Conservation (phyloP, 2,329 filamentous ascomycete species). For the Penicillium thymicola region DNA sequence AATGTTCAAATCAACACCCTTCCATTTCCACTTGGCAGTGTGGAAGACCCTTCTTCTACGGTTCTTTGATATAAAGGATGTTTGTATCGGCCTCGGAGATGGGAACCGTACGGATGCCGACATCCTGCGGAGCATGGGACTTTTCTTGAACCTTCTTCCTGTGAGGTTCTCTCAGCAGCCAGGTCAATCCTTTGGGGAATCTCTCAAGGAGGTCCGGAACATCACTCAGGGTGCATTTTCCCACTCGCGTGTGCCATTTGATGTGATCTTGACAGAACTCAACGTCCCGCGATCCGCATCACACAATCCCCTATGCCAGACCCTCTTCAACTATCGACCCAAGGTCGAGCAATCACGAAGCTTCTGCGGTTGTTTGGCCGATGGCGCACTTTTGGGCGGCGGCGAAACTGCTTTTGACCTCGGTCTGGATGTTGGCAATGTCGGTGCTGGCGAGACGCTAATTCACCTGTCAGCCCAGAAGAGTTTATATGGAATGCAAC, state of each 20-base stretch:
- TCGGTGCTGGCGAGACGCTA: conserved; percentile 14
- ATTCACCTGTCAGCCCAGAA: conserved; percentile 31
- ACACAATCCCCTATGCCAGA: conserved; percentile 51
- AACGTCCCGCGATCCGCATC: conserved; percentile 38
- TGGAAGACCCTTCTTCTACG: conserved; percentile 40
- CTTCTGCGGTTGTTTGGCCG: conserved; percentile 16
- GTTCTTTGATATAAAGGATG: conserved; percentile 36
- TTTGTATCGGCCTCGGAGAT: conserved; percentile 51
- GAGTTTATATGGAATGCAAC: conserved; percentile 29
- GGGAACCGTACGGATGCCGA: conserved; percentile 39
- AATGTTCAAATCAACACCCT: conserved; percentile 35
- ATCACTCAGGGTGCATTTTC: conserved; percentile 38
- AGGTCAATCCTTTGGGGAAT: conserved; percentile 30
- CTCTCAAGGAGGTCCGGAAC: conserved; percentile 24
- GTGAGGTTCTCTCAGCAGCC: conserved; percentile 36
- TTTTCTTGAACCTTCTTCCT: conserved; percentile 51
- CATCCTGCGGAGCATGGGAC: conserved; percentile 41
- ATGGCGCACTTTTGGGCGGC: conserved; percentile 12
- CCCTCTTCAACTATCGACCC: conserved; percentile 48
- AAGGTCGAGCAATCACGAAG: conserved; percentile 28
- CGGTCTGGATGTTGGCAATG: conserved; percentile 40
- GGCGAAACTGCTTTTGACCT: conserved; percentile 34
- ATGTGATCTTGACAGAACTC: conserved; percentile 48
- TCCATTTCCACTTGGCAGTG: conserved; percentile 49
- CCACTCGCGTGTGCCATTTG: conserved; percentile 49